phyloP scores from a whole-genome alignment of 306 rosid genomes.

The Fragaria nilgerrensis region DNA sequence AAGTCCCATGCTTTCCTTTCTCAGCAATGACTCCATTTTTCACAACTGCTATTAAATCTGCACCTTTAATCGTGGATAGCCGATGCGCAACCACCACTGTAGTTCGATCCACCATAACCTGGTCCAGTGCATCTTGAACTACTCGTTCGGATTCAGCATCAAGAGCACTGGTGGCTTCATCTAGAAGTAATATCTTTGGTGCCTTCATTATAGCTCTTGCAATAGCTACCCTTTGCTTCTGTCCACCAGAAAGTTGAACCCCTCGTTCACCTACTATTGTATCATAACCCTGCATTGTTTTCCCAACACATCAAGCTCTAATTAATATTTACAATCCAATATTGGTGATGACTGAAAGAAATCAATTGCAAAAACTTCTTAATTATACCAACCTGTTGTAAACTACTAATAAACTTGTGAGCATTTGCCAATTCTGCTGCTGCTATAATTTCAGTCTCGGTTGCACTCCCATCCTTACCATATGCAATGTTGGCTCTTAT shows the following conservation, averaged over 20 bases:
- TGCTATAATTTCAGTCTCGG: slow-evolving; percentile 61
- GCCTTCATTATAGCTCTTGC: slow-evolving; percentile 69
- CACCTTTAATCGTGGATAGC: background rate
- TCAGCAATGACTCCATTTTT: slow-evolving; percentile 8
- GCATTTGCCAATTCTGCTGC: slow-evolving; percentile 75
- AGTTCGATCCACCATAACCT: background rate
- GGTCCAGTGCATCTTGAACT: slow-evolving; percentile 36
- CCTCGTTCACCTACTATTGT: slow-evolving; percentile 76
- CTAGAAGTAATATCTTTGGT: slow-evolving; percentile 63
- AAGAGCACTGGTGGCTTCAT: slow-evolving; percentile 88
- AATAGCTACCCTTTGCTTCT: slow-evolving; percentile 78
- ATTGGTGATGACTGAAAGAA: too few species aligned
- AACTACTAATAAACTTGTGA: slow-evolving; percentile 62
- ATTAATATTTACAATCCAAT: too few species aligned
- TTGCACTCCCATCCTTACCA: slow-evolving; percentile 58
- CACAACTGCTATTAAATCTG: background rate
- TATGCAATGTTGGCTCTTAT: slow-evolving; percentile 69
- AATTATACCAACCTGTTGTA: slow-evolving; percentile 45
- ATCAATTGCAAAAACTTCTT: background rate
- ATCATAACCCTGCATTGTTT: slow-evolving; percentile 58
- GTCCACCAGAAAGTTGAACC: slow-evolving; percentile 71
- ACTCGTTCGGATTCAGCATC: slow-evolving; percentile 76
- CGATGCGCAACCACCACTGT: background rate
- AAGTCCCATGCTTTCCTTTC: background rate
- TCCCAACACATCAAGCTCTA: too few species aligned